Evolutionary conservation across 345 rosid genomes (phyloP).

Genomic region (Boechera divaricarpa): DNA sequence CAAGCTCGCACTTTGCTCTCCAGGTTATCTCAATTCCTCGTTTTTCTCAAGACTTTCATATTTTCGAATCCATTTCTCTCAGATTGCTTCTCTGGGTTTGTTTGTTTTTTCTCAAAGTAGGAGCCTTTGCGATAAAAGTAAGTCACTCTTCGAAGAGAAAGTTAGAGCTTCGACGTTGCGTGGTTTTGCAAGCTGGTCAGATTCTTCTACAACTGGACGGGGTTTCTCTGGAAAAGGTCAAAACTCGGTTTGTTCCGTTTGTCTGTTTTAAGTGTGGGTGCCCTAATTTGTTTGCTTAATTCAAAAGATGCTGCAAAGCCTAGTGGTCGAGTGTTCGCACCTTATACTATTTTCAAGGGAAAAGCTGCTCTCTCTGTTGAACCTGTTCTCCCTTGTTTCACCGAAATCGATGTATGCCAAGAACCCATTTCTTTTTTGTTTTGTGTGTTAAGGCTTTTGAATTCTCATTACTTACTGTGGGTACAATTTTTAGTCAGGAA

Average conservation of each 20-base stretch:
- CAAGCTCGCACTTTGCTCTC: slow-evolving; percentile 52
- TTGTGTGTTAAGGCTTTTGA: slow-evolving; percentile 12
- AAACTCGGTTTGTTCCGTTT: not conserved
- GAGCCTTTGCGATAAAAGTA: slow-evolving; percentile 45
- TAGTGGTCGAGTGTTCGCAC: slow-evolving; percentile 66
- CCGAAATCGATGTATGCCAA: slow-evolving; percentile 55
- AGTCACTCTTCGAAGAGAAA: slow-evolving; percentile 39
- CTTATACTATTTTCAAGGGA: slow-evolving; percentile 81
- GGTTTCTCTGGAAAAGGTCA: slow-evolving; percentile 50
- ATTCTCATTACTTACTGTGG: slow-evolving; percentile 17
- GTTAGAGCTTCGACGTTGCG: slow-evolving; percentile 37
- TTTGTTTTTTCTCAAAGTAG: slow-evolving; percentile 39
- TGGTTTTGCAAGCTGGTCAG: slow-evolving; percentile 49
- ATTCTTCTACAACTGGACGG: slow-evolving; percentile 49
- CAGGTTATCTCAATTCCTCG: slow-evolving; percentile 40
- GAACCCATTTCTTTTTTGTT: not conserved
- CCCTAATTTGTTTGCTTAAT: slow-evolving; percentile 14
- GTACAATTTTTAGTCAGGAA: slow-evolving; percentile 55
- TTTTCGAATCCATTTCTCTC: not conserved
- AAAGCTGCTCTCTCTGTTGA: slow-evolving; percentile 81
- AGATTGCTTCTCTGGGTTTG: slow-evolving; percentile 1
- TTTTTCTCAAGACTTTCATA: not conserved
- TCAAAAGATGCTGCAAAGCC: slow-evolving; percentile 42
- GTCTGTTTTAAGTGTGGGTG: not conserved
- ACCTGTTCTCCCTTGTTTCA: slow-evolving; percentile 78